Base-by-base conservation (phyloP, 345 rosid species). In the Brassica napus region DNA sequence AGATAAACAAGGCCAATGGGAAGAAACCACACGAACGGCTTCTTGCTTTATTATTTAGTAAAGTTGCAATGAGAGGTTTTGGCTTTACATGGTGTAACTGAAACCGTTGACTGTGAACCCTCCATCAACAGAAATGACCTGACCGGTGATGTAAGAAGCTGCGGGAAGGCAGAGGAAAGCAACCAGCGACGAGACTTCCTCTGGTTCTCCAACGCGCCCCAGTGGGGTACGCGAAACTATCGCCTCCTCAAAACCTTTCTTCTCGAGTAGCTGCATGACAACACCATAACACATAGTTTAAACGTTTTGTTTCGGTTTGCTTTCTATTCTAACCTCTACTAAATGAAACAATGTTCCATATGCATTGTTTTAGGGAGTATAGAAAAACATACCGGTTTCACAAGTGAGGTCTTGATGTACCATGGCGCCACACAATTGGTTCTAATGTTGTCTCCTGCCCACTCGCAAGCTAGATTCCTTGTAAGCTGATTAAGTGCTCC, bases 401-500 rank as follows among this genome's bases (percentile, higher is more conserved):
- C 97, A 6, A 92, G 91, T 0, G 97, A 85, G 82, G 98, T 94
- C 79, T 59, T 89, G 84, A 59, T 94, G 69, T 87, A 94, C 97
- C 97, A 92, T 1, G 97, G 98, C 4, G 97, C 96, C 42, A 94
- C 92, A 37, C 80, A 61, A 74, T 94, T 94, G 35, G 86, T 84
- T 82, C 97, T 88, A 77, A 92, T 94, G 65, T 94, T 92, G 86
- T 92, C 98, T 8, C 82, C 84, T 12, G 98, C 97, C 98, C 98
- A 89, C 68, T 92, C 97, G 12, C 97, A 94, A 81, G 98, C 98
- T 80, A 94, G 84, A 78, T 86, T 87, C 72, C 80, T 92, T 32
- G 98, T 81, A 49, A 94, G 88, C 73, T 90, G 97, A 85, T 94
- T 92, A 54, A 92, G 84, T 49, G 97, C 98, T 72, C 87, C 96